Evolutionary conservation across 2,329 filamentous ascomycete species (phyloP), one percentile per base, ranked within the genome.

Genomic region (Alternaria sp.): DNA sequence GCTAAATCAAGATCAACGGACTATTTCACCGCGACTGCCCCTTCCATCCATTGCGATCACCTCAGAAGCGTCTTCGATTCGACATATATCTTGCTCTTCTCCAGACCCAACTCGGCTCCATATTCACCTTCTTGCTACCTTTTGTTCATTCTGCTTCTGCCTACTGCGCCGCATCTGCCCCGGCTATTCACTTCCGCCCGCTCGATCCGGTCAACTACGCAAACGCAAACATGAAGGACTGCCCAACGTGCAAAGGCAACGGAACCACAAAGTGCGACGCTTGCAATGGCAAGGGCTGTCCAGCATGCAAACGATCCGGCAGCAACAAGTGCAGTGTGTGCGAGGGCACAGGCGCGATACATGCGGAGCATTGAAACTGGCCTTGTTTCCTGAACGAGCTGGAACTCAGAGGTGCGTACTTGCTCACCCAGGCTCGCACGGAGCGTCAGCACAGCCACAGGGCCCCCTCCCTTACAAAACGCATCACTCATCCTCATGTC

Each of bases 271-370:
- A 75, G 57, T 77, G 75, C 66, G 74, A 76, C 45, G 63, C 57
- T n/a, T 77, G 75, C 65, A 71, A 72, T 53, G 75, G 75, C 54
- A 66, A 50, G 14, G 71, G 70, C 57, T 75, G 73, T 56, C 49
- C 48, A 22, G 58, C 66, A 22, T 77, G 75, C 70, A 76, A 76
- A 57, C 59, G 69, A 40, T 59, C 66, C 4, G 75, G 73, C 51
- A 67, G 57, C 25, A 57, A 67, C 40, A 75, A 70, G 43, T 77
- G 75, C 60, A 65, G 71, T 57, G 65, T 74, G 22, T 77, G 75
- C 59, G 75, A 77, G 54, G 75, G 75, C 65, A 62, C 72, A 50
- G 75, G 75, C 55, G 70, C 68, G 40, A 77, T 77, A 50, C 68
- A 76, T 51, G 70, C 71, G 41, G 71, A 76, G 28, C 59, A 65